Conservation (phyloP, 2,329 filamentous ascomycete species). For the Scytalidium lignicola region DNA sequence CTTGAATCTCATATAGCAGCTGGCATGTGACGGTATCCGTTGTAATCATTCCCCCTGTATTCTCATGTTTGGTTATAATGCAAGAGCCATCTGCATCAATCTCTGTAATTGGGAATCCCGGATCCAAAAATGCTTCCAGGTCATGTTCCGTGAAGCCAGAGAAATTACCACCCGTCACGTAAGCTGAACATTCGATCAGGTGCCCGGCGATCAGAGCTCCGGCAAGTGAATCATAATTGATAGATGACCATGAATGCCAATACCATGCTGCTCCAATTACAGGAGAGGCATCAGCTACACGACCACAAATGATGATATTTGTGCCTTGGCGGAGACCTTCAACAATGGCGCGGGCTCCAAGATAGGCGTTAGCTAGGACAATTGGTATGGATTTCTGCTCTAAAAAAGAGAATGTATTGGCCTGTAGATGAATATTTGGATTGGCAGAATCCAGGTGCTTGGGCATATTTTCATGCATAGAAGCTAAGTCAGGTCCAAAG, state of each 20-base stretch:
- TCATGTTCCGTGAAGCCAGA: slow-evolving; percentile 26
- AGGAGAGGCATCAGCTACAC: slow-evolving; percentile 38
- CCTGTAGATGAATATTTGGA: slow-evolving; percentile 25
- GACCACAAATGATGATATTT: slow-evolving; percentile 39
- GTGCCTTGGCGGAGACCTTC: slow-evolving; percentile 36
- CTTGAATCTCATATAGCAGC: slow-evolving; percentile 49
- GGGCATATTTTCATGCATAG: slow-evolving; percentile 28
- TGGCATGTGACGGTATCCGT: slow-evolving; percentile 48
- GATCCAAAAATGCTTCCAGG: slow-evolving; percentile 35
- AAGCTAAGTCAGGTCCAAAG: slow-evolving; percentile 38
- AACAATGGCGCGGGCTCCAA: slow-evolving; percentile 38
- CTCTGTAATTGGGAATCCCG: slow-evolving; percentile 41
- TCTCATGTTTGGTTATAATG: slow-evolving; percentile 38
- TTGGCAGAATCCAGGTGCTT: slow-evolving; percentile 40
- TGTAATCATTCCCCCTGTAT: slow-evolving; percentile 35
- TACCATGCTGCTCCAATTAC: slow-evolving; percentile 34
- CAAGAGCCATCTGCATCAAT: slow-evolving; percentile 34
- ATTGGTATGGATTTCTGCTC: slow-evolving; percentile 32
- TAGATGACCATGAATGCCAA: slow-evolving; percentile 36
- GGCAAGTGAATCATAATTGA: slow-evolving; percentile 32
- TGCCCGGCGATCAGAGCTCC: slow-evolving; percentile 29
- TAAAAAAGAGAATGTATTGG: slow-evolving; percentile 27
- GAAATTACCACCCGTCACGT: slow-evolving; percentile 16
- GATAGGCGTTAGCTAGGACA: slow-evolving; percentile 45
- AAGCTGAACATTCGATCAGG: slow-evolving; percentile 25